These are phyloP conservation scores for Nicotiana knightiana DNA, from an alignment of 257 asterid species.

Conservation along the genomic window DNA sequence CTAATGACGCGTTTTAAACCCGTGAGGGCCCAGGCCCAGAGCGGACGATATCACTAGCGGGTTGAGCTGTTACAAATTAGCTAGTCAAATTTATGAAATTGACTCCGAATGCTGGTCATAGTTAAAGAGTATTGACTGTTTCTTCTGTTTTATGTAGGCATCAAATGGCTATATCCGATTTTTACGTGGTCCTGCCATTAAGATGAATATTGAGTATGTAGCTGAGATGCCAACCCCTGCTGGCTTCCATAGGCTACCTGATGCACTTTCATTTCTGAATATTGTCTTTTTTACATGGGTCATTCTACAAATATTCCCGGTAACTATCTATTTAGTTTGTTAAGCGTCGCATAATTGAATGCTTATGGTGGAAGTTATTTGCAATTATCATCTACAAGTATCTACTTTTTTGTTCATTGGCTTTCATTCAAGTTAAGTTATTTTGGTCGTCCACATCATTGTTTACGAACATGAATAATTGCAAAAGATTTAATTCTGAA, in stretches of 20 bases:
- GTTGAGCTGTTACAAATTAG: too few relatives aligned
- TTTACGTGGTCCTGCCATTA: slow-evolving; percentile 23
- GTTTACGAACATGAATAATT: not conserved
- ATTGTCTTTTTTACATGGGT: slow-evolving; percentile 24
- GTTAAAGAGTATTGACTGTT: not conserved
- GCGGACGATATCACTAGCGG: too few relatives aligned
- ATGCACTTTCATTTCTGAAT: not conserved
- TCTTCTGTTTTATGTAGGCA: slow-evolving; percentile 18
- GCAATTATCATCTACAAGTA: not conserved
- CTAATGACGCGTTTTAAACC: too few relatives aligned
- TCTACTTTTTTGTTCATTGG: not conserved
- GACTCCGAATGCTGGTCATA: not conserved
- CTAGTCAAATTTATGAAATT: too few relatives aligned
- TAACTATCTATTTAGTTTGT: slow-evolving; percentile 15
- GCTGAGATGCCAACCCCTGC: slow-evolving; percentile 31
- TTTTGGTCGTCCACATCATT: not conserved
- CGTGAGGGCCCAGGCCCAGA: too few relatives aligned
- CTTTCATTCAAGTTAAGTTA: not conserved
- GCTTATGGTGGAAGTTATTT: not conserved
- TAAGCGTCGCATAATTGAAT: not conserved
- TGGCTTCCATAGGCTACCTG: not conserved
- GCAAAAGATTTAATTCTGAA: not conserved
- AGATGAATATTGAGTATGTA: slow-evolving; percentile 25
- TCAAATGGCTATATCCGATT: slow-evolving; percentile 34
- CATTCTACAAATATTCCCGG: slow-evolving; percentile 35